Percentiles rank a stretch among this genome's conserved stretches.
phyloP scores from a whole-genome alignment of 257 asterid species.

The Plantago elongata region DNA sequence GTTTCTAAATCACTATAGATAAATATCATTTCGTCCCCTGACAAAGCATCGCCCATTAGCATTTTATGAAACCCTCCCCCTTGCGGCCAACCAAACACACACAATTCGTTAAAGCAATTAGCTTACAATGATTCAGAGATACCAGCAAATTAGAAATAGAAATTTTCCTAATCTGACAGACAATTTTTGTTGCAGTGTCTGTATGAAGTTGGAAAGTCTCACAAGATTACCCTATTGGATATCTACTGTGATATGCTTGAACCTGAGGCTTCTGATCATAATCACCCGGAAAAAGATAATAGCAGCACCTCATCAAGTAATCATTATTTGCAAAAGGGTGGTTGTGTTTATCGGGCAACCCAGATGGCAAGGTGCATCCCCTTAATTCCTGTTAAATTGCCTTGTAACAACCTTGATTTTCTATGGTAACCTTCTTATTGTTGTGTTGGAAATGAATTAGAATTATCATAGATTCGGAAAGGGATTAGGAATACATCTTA shows the following conservation, averaged over 20 bases:
- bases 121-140: not conserved
- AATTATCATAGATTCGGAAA: slow-evolving; percentile 1
- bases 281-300: slow-evolving; percentile 28
- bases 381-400: slow-evolving; percentile 14
- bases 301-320: slow-evolving; percentile 26
- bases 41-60: too few species aligned
- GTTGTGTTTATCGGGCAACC: slow-evolving; percentile 42
- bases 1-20: not conserved
- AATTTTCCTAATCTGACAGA: slow-evolving; percentile 23
- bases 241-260: slow-evolving; percentile 66
- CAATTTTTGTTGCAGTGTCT: slow-evolving; percentile 59
- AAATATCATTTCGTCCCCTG: not conserved
- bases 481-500: not conserved
- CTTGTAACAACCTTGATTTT: slow-evolving; percentile 11
- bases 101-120: not conserved
- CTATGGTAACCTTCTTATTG: slow-evolving; percentile 14
- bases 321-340: slow-evolving; percentile 35
- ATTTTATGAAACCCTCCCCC: not conserved
- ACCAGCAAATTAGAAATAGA: slow-evolving; percentile 8
- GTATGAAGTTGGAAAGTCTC: slow-evolving; percentile 67
- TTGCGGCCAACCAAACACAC: too few species aligned
- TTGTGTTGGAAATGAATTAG: not conserved
- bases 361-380: slow-evolving; percentile 50
- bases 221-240: slow-evolving; percentile 57
- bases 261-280: slow-evolving; percentile 38